Evolutionary conservation across 225 moss, liverwort and hornwort genomes (phyloP).

Genomic region (Neckera pumila): DNA sequence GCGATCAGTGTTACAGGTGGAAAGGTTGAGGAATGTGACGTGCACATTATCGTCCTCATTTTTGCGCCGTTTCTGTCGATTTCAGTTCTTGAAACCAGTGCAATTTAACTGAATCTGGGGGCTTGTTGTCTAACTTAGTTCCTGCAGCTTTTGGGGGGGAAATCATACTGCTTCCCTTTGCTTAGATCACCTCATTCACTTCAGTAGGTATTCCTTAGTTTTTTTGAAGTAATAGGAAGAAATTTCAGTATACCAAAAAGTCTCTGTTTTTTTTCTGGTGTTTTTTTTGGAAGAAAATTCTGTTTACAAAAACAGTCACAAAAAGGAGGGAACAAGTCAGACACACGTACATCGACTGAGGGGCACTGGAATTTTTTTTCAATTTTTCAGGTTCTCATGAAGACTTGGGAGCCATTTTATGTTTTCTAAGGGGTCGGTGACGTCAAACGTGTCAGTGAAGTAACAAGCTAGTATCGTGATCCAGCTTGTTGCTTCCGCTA

Average conservation of each 20-base stretch:
- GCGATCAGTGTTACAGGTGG: neutral
- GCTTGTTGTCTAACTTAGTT: neutral
- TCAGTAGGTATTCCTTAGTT: neutral
- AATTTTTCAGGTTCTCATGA: neutral
- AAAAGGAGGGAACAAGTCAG: neutral
- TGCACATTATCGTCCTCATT: neutral
- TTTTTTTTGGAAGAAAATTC: neutral
- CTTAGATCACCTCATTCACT: neutral
- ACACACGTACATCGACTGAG: neutral
- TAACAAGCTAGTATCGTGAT: neutral
- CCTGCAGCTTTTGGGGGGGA: neutral
- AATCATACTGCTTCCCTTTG: too few relatives aligned
- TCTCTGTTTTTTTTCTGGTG: neutral
- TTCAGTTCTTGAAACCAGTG: neutral
- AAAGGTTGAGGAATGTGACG: neutral
- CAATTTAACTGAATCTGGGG: neutral
- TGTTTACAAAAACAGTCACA: neutral
- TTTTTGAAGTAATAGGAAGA: neutral
- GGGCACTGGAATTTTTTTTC: neutral
- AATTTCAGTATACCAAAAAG: neutral
- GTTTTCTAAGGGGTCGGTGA: neutral
- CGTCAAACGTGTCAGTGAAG: constrained; percentile 1
- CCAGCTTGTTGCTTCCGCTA: neutral
- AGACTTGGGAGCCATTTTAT: neutral
- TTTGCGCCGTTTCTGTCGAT: neutral